These are phyloP conservation scores for Fragilariopsis cylindrus DNA, from an alignment of 108 stramenopile species.

Conservation along the genomic window DNA sequence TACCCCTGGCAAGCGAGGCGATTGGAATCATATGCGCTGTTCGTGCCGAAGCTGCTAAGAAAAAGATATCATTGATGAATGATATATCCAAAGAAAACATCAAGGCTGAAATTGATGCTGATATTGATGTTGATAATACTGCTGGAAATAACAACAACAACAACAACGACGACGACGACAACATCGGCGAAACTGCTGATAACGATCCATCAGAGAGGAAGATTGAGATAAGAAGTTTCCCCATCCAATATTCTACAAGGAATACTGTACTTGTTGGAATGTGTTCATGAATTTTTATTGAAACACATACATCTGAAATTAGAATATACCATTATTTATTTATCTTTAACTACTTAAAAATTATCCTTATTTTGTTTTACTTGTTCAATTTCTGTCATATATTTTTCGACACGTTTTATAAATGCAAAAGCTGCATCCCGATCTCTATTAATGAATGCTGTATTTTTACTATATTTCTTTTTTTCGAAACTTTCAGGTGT, in stretches of 20 bases:
- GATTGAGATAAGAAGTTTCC: slow-evolving; percentile 53
- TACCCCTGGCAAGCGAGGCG: slow-evolving; percentile 44
- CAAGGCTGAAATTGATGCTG: slow-evolving; percentile 1
- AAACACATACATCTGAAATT: background rate
- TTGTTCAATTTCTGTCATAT: slow-evolving; percentile 53
- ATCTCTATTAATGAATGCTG: slow-evolving; percentile 69
- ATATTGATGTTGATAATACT: background rate
- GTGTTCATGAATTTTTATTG: slow-evolving; percentile 6
- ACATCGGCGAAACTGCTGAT: background rate
- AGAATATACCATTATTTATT: background rate
- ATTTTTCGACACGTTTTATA: slow-evolving; percentile 57
- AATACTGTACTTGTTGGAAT: slow-evolving; percentile 71
- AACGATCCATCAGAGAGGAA: background rate
- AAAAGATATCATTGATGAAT: slow-evolving; percentile 6
- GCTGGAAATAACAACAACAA: background rate
- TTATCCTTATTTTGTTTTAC: slow-evolving; percentile 13
- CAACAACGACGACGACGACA: background rate
- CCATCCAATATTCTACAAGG: slow-evolving; percentile 64
- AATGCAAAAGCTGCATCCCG: slow-evolving; percentile 63
- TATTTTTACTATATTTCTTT: slow-evolving; percentile 58
- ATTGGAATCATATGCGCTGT: slow-evolving; percentile 66
- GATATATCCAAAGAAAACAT: no score
- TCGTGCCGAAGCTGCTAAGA: slow-evolving; percentile 48
- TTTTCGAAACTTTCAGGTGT: slow-evolving; percentile 58
- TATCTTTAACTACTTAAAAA: background rate